Evolutionary conservation across 2,329 filamentous ascomycete species (phyloP).

Genomic region (Waltergamsia citrina): DNA sequence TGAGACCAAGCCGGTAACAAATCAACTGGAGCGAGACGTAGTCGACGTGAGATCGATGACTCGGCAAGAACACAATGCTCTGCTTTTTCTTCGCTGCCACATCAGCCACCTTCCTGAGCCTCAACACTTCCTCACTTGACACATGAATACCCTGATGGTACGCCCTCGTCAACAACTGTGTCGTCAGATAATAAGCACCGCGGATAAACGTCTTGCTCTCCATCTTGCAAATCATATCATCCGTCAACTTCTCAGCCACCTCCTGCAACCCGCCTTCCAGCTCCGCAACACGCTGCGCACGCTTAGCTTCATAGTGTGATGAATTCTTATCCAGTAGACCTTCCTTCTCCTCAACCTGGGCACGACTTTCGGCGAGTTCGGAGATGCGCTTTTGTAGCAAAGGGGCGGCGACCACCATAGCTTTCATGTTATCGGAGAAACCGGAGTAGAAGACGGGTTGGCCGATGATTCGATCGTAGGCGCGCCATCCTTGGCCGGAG

Average conservation of each 20-base stretch:
- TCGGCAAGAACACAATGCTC: conserved; percentile 91
- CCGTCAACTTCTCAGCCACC: conserved; percentile 77
- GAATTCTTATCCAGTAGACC: conserved; percentile 53
- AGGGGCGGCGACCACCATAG: conserved; percentile 62
- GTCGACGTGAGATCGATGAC: conserved; percentile 90
- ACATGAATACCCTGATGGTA: conserved; percentile 98
- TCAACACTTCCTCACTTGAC: conserved; percentile 84
- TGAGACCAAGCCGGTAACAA: conserved; percentile 86
- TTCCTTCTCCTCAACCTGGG: conserved; percentile 68
- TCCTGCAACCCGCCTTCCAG: conserved; percentile 68
- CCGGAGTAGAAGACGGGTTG: conserved; percentile 90
- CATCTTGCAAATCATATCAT: conserved; percentile 98
- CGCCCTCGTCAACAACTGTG: conserved; percentile 81
- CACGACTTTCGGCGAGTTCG: conserved; percentile 64
- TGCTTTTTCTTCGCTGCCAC: conserved; percentile 79
- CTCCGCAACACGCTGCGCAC: conserved; percentile 46
- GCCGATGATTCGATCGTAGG: conserved; percentile 83
- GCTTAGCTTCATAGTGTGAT: conserved; percentile 39
- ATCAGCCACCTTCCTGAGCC: conserved; percentile 72
- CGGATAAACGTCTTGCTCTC: conserved; percentile 90
- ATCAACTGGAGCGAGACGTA: conserved; percentile 93
- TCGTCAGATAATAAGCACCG: conserved; percentile 80
- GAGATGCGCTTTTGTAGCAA: conserved; percentile 66
- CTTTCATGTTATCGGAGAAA: conserved; percentile 85
- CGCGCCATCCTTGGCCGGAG: conserved; percentile 88